These are phyloP conservation scores for Ceratobasidium sp. DNA, from an alignment of 1,284 basidiomycete species.

Conservation along the genomic window DNA sequence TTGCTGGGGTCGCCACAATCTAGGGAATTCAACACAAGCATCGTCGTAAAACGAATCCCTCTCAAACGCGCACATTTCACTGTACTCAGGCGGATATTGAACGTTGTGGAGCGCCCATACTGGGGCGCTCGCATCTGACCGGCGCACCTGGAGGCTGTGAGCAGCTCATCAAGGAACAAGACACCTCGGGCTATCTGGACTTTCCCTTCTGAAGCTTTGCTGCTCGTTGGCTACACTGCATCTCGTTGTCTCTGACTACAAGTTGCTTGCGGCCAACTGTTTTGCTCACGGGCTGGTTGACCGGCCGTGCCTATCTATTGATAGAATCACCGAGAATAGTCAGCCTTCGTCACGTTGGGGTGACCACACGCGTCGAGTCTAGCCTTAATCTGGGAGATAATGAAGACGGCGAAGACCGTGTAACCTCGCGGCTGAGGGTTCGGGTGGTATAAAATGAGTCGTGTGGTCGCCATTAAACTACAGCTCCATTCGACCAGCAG, in stretches of 20 bases:
- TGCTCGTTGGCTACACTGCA: background rate
- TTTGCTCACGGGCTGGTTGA: background rate
- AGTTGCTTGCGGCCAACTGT: no score
- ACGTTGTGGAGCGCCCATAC: no score
- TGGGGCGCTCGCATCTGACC: constrained; percentile 9
- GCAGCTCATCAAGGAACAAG: background rate
- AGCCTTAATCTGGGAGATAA: background rate
- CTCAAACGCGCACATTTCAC: no score
- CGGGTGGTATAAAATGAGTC: background rate
- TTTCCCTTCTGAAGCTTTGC: background rate
- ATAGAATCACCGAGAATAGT: constrained; percentile 39
- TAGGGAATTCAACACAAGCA: no score
- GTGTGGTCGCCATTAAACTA: background rate
- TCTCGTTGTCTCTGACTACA: background rate
- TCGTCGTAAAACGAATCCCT: no score
- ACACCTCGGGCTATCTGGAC: background rate
- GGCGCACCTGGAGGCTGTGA: constrained; percentile 10
- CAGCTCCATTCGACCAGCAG: background rate
- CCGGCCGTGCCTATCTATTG: background rate
- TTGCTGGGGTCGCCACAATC: no score
- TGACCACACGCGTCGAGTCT: background rate
- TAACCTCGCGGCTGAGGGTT: background rate
- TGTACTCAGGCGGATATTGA: no score
- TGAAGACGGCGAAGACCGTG: background rate
- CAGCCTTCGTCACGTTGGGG: constrained; percentile 17